Conservation (phyloP, 148 eudicot species). For the Silene latifolia region DNA sequence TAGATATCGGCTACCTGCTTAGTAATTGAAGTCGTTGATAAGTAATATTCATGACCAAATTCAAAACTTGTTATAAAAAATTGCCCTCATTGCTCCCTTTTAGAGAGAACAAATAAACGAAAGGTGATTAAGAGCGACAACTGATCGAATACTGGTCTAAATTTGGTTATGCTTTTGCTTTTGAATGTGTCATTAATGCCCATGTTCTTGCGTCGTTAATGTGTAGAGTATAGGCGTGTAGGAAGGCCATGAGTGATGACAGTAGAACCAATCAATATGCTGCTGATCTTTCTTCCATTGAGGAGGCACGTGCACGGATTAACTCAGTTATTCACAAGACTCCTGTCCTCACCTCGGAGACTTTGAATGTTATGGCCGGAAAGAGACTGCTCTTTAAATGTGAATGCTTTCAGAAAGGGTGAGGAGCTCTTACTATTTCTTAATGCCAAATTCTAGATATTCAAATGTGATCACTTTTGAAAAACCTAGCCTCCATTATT, state of each 20-base stretch:
- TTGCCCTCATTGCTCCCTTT: no score
- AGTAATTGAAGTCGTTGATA: no score
- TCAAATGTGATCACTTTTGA: no score
- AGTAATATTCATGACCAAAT: no score
- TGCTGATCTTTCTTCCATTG: conserved; percentile 70
- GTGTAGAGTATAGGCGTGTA: background rate
- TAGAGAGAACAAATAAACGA: no score
- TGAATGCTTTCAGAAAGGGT: conserved; percentile 99
- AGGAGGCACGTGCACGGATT: conserved; percentile 68
- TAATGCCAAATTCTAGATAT: background rate
- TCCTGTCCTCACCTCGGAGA: conserved; percentile 72
- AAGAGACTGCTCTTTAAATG: conserved; percentile 80
- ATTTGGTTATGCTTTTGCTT: background rate
- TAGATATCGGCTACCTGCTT: no score
- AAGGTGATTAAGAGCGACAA: no score
- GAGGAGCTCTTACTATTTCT: conserved; percentile 22
- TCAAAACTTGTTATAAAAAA: no score
- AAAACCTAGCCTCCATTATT: no score
- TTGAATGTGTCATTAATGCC: no score
- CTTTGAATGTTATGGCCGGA: conserved; percentile 63
- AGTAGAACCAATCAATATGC: conserved; percentile 48
- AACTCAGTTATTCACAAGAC: conserved; percentile 55
- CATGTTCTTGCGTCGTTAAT: no score
- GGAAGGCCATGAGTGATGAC: conserved; percentile 36
- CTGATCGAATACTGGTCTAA: no score